These are phyloP conservation scores for Candolleomyces aberdarensis DNA, from an alignment of 768 basidiomycete genomes.

Conservation along the genomic window DNA sequence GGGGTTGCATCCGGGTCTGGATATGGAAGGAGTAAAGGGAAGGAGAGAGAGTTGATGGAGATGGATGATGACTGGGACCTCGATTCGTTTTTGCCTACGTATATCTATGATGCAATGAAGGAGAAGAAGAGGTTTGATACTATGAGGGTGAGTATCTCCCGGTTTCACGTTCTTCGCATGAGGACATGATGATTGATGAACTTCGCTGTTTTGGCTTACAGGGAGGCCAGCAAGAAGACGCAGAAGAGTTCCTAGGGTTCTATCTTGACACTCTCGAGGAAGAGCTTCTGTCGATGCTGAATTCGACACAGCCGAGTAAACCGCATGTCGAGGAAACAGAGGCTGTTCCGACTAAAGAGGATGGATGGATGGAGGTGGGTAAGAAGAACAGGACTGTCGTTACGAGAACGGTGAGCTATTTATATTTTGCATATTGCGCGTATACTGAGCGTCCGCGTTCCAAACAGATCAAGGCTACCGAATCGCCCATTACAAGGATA, in stretches of 20 bases:
- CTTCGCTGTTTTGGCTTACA: constrained; percentile 22
- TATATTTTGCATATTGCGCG: constrained; percentile 1
- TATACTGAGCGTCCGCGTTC: background rate
- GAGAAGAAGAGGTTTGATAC: constrained; percentile 90
- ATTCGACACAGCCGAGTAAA: constrained; percentile 30
- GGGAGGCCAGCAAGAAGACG: constrained; percentile 96
- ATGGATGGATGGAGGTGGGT: constrained; percentile 93
- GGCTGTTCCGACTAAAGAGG: constrained; percentile 42
- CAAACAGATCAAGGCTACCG: constrained; percentile 66
- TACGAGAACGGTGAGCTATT: constrained; percentile 67
- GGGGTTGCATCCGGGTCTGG: constrained; percentile 13
- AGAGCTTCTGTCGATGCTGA: constrained; percentile 71
- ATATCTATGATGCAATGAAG: constrained; percentile 90
- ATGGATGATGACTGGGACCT: constrained; percentile 42
- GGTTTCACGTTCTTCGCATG: background rate
- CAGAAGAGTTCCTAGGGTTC: constrained; percentile 98
- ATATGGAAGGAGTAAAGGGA: constrained; percentile 24
- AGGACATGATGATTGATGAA: constrained; percentile 1
- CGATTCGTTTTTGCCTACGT: constrained; percentile 80
- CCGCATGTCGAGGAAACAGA: constrained; percentile 41
- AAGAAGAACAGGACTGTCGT: constrained; percentile 78
- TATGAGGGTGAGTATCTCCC: constrained; percentile 67
- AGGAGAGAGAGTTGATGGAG: constrained; percentile 26
- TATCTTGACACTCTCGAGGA: constrained; percentile 94
- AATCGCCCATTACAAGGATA: constrained; percentile 87